Evolutionary conservation across 768 basidiomycete species (phyloP).

Genomic region (Strobilomyces dryophilus): DNA sequence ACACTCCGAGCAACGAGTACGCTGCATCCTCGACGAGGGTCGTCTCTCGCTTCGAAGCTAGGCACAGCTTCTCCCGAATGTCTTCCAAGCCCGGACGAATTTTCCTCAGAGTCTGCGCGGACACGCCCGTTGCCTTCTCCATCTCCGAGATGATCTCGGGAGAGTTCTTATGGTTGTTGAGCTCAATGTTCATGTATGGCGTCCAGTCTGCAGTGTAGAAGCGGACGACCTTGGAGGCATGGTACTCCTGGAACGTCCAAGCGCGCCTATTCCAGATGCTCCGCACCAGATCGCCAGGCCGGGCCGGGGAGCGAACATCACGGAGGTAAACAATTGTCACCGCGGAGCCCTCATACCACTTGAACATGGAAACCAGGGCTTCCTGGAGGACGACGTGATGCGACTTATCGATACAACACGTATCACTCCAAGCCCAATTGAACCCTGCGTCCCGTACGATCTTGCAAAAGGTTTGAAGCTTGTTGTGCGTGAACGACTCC

Average conservation of each 20-base stretch:
- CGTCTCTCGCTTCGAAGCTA: conserved; percentile 1
- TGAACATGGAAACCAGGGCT: conserved; percentile 6
- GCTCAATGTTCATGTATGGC: not conserved
- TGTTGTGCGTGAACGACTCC: conserved; percentile 5
- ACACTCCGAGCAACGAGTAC: conserved; percentile 4
- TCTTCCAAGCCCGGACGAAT: not conserved
- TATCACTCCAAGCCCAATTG: conserved; percentile 10
- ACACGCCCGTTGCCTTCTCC: conserved; percentile 1
- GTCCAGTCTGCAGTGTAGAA: conserved; percentile 3
- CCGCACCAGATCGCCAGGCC: not conserved
- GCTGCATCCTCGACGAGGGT: conserved; percentile 3
- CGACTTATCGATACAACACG: conserved; percentile 10
- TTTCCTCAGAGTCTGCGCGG: not conserved
- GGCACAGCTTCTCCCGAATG: conserved; percentile 1
- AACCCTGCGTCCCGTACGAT: conserved; percentile 4
- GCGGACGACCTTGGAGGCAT: conserved; percentile 2
- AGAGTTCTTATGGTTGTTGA: conserved; percentile 2
- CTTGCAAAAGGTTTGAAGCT: conserved; percentile 3
- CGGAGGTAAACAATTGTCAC: conserved; percentile 4
- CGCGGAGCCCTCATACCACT: conserved; percentile 4
- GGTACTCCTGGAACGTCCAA: conserved; percentile 7
- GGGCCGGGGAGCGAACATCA: not conserved
- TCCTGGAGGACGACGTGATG: conserved; percentile 3
- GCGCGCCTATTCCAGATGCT: conserved; percentile 3
- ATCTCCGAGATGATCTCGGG: conserved; percentile 5